Evolutionary conservation across 108 stramenopile species (phyloP).

Genomic region (Nitzschia sp.): DNA sequence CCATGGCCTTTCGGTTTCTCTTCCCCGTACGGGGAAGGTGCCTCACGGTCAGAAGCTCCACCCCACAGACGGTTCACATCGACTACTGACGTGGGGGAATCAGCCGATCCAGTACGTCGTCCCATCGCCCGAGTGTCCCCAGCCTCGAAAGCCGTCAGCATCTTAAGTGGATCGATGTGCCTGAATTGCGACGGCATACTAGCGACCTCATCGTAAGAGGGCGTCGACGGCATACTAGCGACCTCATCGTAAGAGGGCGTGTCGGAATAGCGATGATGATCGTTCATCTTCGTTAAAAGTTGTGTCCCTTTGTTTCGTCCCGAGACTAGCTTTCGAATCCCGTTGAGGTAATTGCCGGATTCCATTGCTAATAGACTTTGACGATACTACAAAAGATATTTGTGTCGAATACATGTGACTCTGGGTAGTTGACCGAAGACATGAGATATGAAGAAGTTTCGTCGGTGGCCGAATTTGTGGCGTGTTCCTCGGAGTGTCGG

Average conservation of each 20-base stretch:
- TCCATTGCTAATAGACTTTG: neutral
- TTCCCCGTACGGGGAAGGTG: no score
- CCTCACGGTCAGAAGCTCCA: no score
- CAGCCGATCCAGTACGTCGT: neutral
- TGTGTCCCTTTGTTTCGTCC: neutral
- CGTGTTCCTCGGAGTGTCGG: no score
- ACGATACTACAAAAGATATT: neutral
- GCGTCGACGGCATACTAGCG: neutral
- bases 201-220: neutral
- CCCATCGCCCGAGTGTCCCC: neutral
- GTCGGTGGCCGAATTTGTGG: neutral
- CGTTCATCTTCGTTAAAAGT: no score
- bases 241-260: neutral
- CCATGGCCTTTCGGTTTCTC: neutral
- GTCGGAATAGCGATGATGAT: no score
- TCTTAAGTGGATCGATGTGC: neutral
- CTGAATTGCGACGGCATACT: neutral
- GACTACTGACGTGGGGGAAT: neutral
- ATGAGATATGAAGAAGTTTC: neutral
- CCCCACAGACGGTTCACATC: neutral
- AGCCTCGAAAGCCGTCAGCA: neutral
- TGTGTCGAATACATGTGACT: neutral
- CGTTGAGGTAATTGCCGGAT: neutral
- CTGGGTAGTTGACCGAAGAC: neutral
- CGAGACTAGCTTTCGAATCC: neutral